Evolutionary conservation across 495 filamentous ascomycete genomes (phyloP).

Genomic region (Neurospora sp.): DNA sequence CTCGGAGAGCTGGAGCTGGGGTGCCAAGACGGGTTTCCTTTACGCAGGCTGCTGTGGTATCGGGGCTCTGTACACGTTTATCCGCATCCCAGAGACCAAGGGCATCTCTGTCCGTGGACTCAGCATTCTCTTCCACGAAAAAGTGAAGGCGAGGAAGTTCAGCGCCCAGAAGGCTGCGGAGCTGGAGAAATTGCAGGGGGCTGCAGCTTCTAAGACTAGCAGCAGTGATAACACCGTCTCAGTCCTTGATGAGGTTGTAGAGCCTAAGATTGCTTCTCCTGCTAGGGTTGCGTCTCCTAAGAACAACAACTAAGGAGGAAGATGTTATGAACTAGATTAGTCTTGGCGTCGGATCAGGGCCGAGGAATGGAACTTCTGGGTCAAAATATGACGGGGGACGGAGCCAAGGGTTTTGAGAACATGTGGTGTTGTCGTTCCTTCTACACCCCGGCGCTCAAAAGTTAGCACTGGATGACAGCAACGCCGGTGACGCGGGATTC

Average conservation of each 20-base stretch:
- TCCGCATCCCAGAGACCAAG: slow-evolving; percentile 34
- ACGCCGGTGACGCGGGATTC: not conserved
- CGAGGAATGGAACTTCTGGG: not conserved
- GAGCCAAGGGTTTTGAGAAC: not conserved
- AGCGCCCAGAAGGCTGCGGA: slow-evolving; percentile 5
- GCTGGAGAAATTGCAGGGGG: slow-evolving; percentile 1
- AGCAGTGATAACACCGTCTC: not conserved
- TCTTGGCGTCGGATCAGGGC: not conserved
- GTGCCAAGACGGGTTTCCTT: slow-evolving; percentile 42
- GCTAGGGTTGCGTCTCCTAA: not conserved
- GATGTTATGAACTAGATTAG: not conserved
- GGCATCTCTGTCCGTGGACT: slow-evolving; percentile 44
- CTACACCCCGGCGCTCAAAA: not conserved
- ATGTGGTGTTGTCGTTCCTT: not conserved
- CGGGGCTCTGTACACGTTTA: slow-evolving; percentile 32
- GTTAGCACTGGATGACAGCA: not conserved
- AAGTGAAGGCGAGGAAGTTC: slow-evolving; percentile 39
- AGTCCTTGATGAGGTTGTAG: not conserved
- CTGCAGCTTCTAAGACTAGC: not conserved
- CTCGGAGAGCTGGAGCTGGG: slow-evolving; percentile 42
- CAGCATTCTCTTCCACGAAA: slow-evolving; percentile 48
- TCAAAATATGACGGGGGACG: not conserved
- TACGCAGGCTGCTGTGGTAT: slow-evolving; percentile 43
- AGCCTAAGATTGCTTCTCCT: not conserved
- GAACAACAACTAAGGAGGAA: not conserved